Conservation (phyloP, 2,329 filamentous ascomycete species). For the Talaromyces verruculosus region DNA sequence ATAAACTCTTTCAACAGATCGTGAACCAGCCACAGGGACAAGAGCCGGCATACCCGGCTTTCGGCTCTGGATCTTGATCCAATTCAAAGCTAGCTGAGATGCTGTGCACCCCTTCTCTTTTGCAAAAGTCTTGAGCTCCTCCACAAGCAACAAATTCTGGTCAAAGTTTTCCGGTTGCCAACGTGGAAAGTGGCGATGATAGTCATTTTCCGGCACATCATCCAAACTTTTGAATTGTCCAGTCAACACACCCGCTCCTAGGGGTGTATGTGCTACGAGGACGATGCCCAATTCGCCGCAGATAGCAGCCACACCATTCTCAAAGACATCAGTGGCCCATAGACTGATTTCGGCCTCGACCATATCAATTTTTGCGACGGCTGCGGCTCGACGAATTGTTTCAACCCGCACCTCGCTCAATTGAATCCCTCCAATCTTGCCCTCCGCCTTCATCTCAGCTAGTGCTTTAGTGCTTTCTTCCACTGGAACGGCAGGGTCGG, state of each 20-base stretch:
- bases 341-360: constrained; percentile 63
- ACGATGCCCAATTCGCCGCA: constrained; percentile 60
- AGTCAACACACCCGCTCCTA: constrained; percentile 58
- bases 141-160: constrained; percentile 52
- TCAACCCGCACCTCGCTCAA: constrained; percentile 47
- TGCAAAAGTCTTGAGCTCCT: constrained; percentile 48
- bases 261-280: constrained; percentile 60
- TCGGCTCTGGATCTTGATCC: constrained; percentile 39
- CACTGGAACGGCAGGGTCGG: constrained; percentile 54
- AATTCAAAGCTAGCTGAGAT: constrained; percentile 52
- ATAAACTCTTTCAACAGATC: constrained; percentile 36
- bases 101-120: constrained; percentile 43
- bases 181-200: constrained; percentile 46
- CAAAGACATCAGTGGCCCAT: constrained; percentile 57
- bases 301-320: constrained; percentile 57
- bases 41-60: constrained; percentile 36
- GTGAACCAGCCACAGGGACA: constrained; percentile 47
- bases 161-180: constrained; percentile 54
- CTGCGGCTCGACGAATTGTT: constrained; percentile 45
- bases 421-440: constrained; percentile 47
- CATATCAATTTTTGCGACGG: constrained; percentile 55
- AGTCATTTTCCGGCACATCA: constrained; percentile 51
- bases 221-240: constrained; percentile 48
- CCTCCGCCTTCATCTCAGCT: constrained; percentile 42
- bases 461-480: constrained; percentile 47